Evolutionary conservation across 768 basidiomycete genomes (phyloP), one percentile per base, ranked within the genome.

Genomic region (Mycena indigotica): DNA sequence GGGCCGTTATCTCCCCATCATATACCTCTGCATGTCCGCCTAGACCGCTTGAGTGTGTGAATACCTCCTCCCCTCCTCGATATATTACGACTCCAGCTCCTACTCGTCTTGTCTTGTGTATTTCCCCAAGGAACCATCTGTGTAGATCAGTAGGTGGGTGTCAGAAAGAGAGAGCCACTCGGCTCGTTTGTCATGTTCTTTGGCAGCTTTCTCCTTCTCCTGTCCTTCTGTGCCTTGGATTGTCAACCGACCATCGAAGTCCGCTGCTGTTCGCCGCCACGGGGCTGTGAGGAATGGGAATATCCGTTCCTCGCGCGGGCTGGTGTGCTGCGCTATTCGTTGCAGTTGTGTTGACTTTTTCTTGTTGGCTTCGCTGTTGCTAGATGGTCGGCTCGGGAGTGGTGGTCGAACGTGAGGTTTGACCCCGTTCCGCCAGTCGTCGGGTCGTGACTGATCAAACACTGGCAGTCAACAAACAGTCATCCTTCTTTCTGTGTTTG

Each of bases 61-160:
- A 50, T 0, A 50, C 25, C 35, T 58, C 52, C 4, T 3, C 15
- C 16, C 10, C 24, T 3, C 49, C 35, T 29, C 29, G 52, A 46
- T 49, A 53, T 28, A 58, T 53, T 5, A 50, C 57, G 4, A 48
- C 30, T 2, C n/a, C n/a, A n/a, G n/a, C n/a, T n/a, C n/a, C n/a
- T n/a, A n/a, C n/a, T n/a, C n/a, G n/a, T n/a, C n/a, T 32, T 2
- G 46, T 39, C 1, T 52, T n/a, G 44, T 53, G 56, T 5, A 52
- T 15, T 3, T 38, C 29, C 15, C 28, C 16, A 5, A 52, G 40
- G 51, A 57, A 8, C 56, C 56, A n/a, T 57, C 56, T 21, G 41
- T 52, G 44, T 57, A 57, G 4, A 57, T 40, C 5, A 50, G 25
- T n/a, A 54, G 32, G 41, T 54, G 35, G 16, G 41, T 21, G 41